Evolutionary conservation across 768 basidiomycete genomes (phyloP).

Genomic region (Tricholoma furcatifolium): DNA sequence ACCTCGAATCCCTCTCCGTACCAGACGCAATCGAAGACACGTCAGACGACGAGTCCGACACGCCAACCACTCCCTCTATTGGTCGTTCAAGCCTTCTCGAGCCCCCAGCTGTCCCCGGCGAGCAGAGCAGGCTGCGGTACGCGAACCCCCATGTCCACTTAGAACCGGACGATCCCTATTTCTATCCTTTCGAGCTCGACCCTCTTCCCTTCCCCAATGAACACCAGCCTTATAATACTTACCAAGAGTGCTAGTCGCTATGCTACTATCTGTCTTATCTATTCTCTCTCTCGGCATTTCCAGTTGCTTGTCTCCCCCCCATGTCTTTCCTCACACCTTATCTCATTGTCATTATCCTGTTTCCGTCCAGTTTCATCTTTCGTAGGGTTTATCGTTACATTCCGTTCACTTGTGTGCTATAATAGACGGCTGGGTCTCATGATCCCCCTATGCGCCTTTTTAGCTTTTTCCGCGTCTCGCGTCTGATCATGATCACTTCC

Average conservation of each 20-base stretch:
- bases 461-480: background rate
- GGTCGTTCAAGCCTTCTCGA: conserved; percentile 55
- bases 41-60: conserved; percentile 84
- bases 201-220: conserved; percentile 67
- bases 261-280: conserved; percentile 26
- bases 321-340: conserved; percentile 16
- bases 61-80: conserved; percentile 59
- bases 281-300: conserved; percentile 25
- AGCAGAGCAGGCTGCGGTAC: conserved; percentile 48
- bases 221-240: conserved; percentile 51
- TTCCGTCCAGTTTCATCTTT: background rate
- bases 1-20: conserved; percentile 66
- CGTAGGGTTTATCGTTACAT: conserved; percentile 13
- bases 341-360: conserved; percentile 8
- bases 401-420: conserved; percentile 12
- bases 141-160: conserved; percentile 60
- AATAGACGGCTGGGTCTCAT: background rate
- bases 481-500: conserved; percentile 12
- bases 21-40: conserved; percentile 83
- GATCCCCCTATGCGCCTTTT: background rate
- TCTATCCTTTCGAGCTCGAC: conserved; percentile 67
- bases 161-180: conserved; percentile 57
- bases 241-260: conserved; percentile 62
- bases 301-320: conserved; percentile 18
- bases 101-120: conserved; percentile 48